phyloP scores from a whole-genome alignment of 805 yeast species.

The Debaryomyces prosopidis region DNA sequence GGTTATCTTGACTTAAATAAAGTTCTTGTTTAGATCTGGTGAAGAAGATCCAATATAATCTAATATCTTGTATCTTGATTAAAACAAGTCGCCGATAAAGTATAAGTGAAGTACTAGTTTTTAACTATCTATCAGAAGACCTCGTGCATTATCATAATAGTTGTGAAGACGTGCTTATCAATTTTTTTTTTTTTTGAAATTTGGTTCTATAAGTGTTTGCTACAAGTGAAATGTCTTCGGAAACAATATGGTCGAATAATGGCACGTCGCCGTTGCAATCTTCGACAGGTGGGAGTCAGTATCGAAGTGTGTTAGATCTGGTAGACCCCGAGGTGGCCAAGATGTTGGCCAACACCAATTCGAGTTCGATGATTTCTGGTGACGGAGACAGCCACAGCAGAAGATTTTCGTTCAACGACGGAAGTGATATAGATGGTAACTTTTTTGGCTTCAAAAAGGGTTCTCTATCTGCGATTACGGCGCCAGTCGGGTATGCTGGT shows the following conservation, averaged over 20 bases:
- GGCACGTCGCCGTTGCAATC: conserved; percentile 22
- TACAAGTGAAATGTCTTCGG: conserved; percentile 28
- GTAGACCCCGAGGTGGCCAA: conserved; percentile 44
- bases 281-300: conserved; percentile 19
- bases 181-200: too few species aligned
- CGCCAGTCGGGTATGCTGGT: conserved; percentile 35
- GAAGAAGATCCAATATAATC: too few species aligned
- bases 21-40: too few species aligned
- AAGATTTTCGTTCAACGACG: conserved; percentile 42
- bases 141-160: background rate
- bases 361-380: conserved; percentile 8
- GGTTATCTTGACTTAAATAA: too few species aligned
- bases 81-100: too few species aligned
- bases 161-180: too few species aligned
- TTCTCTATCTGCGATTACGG: conserved; percentile 47
- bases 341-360: conserved; percentile 18
- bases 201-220: background rate
- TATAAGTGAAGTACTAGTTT: background rate
- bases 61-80: too few species aligned
- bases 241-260: conserved; percentile 44
- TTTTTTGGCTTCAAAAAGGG: conserved; percentile 50
- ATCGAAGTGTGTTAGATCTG: conserved; percentile 34
- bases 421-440: conserved; percentile 44
- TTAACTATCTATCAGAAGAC: background rate
- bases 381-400: conserved; percentile 17